These are phyloP conservation scores for Dendrostoma leiphaemia DNA, from an alignment of 2,329 filamentous ascomycete species.

Conservation along the genomic window DNA sequence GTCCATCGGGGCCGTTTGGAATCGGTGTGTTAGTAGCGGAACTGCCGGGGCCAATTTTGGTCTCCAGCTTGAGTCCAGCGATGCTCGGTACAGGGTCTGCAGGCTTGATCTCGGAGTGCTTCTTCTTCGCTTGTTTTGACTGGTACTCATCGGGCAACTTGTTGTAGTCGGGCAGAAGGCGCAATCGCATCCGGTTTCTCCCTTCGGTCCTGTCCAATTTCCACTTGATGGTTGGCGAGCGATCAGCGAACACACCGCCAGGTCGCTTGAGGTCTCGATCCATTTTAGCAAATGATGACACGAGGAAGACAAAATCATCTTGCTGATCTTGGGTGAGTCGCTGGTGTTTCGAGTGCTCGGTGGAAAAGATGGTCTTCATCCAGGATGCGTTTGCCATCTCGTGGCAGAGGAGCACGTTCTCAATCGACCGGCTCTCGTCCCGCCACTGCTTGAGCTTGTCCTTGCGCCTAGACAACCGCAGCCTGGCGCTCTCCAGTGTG, in stretches of 20 bases:
- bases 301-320: constrained; percentile 78
- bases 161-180: constrained; percentile 76
- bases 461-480: constrained; percentile 69
- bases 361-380: constrained; percentile 93
- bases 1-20: constrained; percentile 11
- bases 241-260: constrained; percentile 74
- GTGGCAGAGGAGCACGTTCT: constrained; percentile 76
- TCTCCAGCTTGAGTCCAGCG: constrained; percentile 17
- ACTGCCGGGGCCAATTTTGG: constrained; percentile 27
- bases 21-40: constrained; percentile 7
- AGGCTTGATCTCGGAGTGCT: constrained; percentile 23
- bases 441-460: constrained; percentile 84
- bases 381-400: constrained; percentile 85
- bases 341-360: constrained; percentile 90
- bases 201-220: constrained; percentile 94
- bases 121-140: constrained; percentile 57
- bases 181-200: constrained; percentile 88
- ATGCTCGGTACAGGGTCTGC: constrained; percentile 21
- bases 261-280: constrained; percentile 75
- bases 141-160: constrained; percentile 72
- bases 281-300: constrained; percentile 73
- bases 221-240: constrained; percentile 66
- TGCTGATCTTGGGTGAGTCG: constrained; percentile 88
- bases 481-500: constrained; percentile 72
- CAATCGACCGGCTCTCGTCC: constrained; percentile 62